A percentile compares a stretch with the other conserved stretches of the same genome.
Conservation (phyloP, 1,139 yeast species). For the Saccharomyces pastorianus region DNA sequence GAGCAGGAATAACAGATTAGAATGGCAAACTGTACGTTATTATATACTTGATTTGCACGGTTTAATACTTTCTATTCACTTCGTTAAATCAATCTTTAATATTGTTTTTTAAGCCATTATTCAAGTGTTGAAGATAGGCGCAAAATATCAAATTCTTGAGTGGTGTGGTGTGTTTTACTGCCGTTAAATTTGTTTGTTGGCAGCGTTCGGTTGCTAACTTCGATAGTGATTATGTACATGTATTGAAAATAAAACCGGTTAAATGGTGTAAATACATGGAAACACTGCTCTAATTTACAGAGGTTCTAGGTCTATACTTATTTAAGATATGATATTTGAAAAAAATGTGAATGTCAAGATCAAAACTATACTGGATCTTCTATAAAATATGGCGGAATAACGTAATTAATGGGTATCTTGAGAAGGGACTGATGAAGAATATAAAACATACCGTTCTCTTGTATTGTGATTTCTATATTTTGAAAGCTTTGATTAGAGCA, state of each 20-base stretch:
- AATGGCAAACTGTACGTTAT: no score
- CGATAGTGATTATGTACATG: no score
- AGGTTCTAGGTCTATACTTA: neutral
- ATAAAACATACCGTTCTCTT: neutral
- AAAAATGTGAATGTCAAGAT: neutral
- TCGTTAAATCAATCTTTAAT: no score
- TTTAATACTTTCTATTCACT: no score
- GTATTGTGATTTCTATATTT: conserved; percentile 13
- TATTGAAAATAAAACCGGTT: no score
- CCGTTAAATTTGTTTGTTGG: neutral
- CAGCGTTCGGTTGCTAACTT: no score
- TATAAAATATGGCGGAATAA: no score
- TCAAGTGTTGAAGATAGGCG: no score
- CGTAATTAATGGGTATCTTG: neutral
- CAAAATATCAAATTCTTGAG: no score
- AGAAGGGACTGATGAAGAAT: neutral
- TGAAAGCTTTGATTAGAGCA: conserved; percentile 36
- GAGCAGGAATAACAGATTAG: neutral
- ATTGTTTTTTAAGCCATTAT: no score
- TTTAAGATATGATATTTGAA: neutral
- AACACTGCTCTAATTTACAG: neutral
- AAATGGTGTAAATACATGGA: neutral
- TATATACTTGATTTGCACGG: no score
- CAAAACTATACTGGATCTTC: neutral
- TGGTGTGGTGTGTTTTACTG: no score